A percentile compares a stretch with the other conserved stretches of the same genome.
These are phyloP conservation scores for Friedmanniomyces simplex DNA, from an alignment of 495 filamentous ascomycete species.

Conservation along the genomic window DNA sequence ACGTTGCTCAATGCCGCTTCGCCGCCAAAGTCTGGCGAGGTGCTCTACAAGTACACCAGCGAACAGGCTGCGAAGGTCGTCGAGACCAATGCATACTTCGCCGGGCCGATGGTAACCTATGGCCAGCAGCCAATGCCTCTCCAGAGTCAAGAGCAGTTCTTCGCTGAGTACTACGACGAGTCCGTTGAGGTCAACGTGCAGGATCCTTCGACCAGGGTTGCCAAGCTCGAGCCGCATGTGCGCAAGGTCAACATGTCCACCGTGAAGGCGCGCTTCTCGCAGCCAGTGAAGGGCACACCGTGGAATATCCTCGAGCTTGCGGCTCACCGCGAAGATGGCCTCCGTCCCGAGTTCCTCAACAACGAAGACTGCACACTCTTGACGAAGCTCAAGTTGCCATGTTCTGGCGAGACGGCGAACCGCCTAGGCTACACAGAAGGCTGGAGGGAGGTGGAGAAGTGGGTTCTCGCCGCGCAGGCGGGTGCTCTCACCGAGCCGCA, in stretches of 20 bases:
- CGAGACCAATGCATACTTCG: constrained; percentile 1
- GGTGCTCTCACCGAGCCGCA: constrained; percentile 22
- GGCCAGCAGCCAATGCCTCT: constrained; percentile 7
- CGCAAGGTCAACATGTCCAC: background rate
- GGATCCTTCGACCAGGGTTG: constrained; percentile 1
- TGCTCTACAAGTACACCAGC: background rate
- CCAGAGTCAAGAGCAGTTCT: background rate
- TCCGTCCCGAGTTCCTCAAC: constrained; percentile 14
- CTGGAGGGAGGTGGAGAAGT: constrained; percentile 21
- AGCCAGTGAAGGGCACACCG: constrained; percentile 2
- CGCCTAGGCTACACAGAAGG: constrained; percentile 9
- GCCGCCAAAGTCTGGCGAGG: constrained; percentile 1
- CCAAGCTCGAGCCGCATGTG: background rate
- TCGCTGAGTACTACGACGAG: constrained; percentile 18
- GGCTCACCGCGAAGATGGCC: constrained; percentile 13
- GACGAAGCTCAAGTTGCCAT: constrained; percentile 15
- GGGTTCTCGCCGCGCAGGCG: constrained; percentile 17
- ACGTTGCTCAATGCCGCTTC: constrained; percentile 6
- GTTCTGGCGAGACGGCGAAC: constrained; percentile 3
- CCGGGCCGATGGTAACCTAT: constrained; percentile 12
- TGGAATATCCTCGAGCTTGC: constrained; percentile 23
- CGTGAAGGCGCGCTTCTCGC: constrained; percentile 16
- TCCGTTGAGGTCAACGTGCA: constrained; percentile 8
- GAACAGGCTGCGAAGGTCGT: constrained; percentile 2
- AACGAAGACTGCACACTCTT: constrained; percentile 13